These are phyloP conservation scores for Xylaria sp. DNA, from an alignment of 495 filamentous ascomycete genomes.

Conservation along the genomic window DNA sequence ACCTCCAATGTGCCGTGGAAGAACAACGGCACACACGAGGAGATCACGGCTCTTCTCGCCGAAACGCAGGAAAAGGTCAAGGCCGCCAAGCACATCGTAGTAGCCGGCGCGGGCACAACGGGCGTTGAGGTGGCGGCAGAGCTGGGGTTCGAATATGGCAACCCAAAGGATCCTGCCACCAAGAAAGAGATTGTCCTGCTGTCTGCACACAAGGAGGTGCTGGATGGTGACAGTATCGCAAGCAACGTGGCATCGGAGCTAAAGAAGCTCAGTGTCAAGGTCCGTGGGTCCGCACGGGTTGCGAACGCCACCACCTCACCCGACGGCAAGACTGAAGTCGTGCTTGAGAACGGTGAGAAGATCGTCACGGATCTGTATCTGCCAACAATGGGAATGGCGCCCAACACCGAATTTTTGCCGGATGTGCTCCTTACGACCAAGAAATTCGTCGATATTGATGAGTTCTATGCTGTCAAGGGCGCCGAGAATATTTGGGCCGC, in stretches of 20 bases:
- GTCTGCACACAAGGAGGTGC: constrained; percentile 48
- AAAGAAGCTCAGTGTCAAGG: constrained; percentile 57
- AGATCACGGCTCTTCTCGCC: constrained; percentile 37
- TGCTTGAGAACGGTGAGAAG: constrained; percentile 47
- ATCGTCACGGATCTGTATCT: constrained; percentile 66
- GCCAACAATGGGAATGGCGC: constrained; percentile 64
- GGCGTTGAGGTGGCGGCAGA: constrained; percentile 53
- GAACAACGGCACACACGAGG: constrained; percentile 47
- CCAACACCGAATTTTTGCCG: constrained; percentile 68
- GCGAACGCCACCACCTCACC: constrained; percentile 24
- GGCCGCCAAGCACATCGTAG: constrained; percentile 51
- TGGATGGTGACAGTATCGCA: constrained; percentile 47
- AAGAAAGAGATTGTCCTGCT: constrained; percentile 58
- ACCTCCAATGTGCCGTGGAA: constrained; percentile 50
- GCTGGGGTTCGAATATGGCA: constrained; percentile 54
- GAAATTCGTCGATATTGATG: constrained; percentile 64
- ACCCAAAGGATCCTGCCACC: constrained; percentile 34
- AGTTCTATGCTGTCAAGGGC: constrained; percentile 57
- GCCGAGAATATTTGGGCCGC: constrained; percentile 58
- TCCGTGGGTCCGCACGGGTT: constrained; percentile 51
- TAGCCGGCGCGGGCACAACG: constrained; percentile 53
- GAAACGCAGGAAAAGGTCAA: constrained; percentile 39
- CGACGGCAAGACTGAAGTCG: constrained; percentile 48
- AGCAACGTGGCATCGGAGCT: constrained; percentile 50
- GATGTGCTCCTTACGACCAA: constrained; percentile 53